These are phyloP conservation scores for Termitomyces sp. DNA, from an alignment of 768 basidiomycete species.

Conservation along the genomic window DNA sequence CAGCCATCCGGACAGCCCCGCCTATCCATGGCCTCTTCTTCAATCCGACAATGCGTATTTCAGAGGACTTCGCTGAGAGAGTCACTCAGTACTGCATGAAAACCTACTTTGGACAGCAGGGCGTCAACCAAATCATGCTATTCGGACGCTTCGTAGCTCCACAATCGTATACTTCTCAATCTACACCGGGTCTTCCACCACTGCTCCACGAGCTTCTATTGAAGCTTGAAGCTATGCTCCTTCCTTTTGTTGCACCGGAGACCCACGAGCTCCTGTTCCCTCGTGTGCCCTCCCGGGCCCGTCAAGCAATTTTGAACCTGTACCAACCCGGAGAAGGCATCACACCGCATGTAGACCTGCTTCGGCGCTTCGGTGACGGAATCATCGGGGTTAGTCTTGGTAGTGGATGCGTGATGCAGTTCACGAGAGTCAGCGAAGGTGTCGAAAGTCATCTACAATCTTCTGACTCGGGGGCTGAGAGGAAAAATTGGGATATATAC, in stretches of 20 bases:
- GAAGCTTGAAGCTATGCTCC: conserved; percentile 41
- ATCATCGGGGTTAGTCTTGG: conserved; percentile 85
- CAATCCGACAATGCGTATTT: conserved; percentile 43
- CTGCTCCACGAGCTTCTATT: conserved; percentile 50
- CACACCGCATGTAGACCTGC: conserved; percentile 80
- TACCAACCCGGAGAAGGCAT: conserved; percentile 91
- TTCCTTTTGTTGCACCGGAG: conserved; percentile 40
- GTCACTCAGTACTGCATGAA: conserved; percentile 47
- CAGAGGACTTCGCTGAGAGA: conserved; percentile 44
- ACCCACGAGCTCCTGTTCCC: conserved; percentile 63
- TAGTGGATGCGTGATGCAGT: conserved; percentile 78
- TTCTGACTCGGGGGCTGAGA: conserved; percentile 3
- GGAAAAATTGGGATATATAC: conserved; percentile 47
- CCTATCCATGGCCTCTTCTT: conserved; percentile 65
- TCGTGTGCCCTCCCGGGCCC: conserved; percentile 35
- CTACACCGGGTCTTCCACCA: conserved; percentile 44
- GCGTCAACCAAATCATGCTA: conserved; percentile 82
- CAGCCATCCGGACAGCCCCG: conserved; percentile 36
- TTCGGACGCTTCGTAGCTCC: conserved; percentile 48
- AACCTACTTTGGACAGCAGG: conserved; percentile 45
- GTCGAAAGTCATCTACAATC: background rate
- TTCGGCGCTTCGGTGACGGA: conserved; percentile 80
- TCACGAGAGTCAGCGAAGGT: conserved; percentile 30
- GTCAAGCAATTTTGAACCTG: conserved; percentile 88
- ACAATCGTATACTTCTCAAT: conserved; percentile 5